A percentile compares a stretch with the other conserved stretches of the same genome.
Evolutionary conservation across 176 grass and related monocot genomes (phyloP).

Genomic region (Chloris gayana): DNA sequence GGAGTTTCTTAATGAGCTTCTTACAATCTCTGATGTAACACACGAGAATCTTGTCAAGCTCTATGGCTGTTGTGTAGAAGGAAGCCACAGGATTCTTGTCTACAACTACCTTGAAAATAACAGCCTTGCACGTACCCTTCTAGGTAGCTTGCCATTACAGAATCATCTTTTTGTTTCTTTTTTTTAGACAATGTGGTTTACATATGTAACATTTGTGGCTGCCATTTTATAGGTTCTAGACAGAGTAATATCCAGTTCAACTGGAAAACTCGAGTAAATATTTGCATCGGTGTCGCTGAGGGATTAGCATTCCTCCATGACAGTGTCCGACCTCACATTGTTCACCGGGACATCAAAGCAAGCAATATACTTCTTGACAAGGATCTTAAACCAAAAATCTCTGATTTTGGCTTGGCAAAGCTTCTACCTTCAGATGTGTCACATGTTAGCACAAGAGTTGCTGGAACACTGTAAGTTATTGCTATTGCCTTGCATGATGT

Average conservation of each 20-base stretch:
- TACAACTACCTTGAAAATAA: constrained; percentile 87
- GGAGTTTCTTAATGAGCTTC: constrained; percentile 70
- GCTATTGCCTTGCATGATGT: not conserved
- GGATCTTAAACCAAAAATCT: constrained; percentile 70
- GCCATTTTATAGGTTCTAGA: constrained; percentile 48
- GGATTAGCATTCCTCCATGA: constrained; percentile 71
- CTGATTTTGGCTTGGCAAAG: constrained; percentile 77
- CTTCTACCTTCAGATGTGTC: constrained; percentile 68
- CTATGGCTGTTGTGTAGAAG: constrained; percentile 74
- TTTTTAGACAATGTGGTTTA: not conserved
- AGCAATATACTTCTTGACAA: constrained; percentile 80
- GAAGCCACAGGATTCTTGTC: constrained; percentile 67
- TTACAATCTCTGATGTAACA: constrained; percentile 56
- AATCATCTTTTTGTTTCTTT: not conserved
- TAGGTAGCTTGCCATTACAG: constrained; percentile 49
- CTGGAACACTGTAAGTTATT: constrained; percentile 61
- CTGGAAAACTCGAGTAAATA: constrained; percentile 67
- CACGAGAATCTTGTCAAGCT: constrained; percentile 77
- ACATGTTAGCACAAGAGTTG: constrained; percentile 80
- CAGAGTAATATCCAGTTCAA: constrained; percentile 66
- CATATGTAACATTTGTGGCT: constrained; percentile 22
- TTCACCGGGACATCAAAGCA: constrained; percentile 84
- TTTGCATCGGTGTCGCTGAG: constrained; percentile 63
- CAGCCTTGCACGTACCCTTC: constrained; percentile 69
- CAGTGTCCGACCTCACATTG: constrained; percentile 57